Percentiles rank a stretch among this genome's conserved stretches.
These are phyloP conservation scores for Acer yangbiense DNA, from an alignment of 345 rosid genomes.

Conservation along the genomic window DNA sequence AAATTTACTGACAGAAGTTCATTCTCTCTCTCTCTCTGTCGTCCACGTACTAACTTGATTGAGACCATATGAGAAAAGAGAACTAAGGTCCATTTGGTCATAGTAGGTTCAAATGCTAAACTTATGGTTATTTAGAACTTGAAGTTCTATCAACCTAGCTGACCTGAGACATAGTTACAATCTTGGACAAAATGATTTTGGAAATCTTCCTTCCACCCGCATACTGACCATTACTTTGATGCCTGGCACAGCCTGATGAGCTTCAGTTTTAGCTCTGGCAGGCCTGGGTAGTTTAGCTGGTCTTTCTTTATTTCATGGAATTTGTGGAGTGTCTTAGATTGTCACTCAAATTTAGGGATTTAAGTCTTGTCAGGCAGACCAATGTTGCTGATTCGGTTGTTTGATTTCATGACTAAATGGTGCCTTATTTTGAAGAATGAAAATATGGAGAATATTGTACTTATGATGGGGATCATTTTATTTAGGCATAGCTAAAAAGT, in stretches of 20 bases:
- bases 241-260: constrained; percentile 2
- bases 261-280: not conserved
- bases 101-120: not conserved
- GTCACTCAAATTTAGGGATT: not conserved
- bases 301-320: not conserved
- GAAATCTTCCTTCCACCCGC: not conserved
- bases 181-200: not conserved
- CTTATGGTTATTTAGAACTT: constrained; percentile 20
- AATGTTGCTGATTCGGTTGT: not conserved
- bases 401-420: not conserved
- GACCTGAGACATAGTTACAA: not conserved
- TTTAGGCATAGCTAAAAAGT: too few species aligned
- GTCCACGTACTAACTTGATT: not conserved
- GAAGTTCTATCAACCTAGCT: not conserved
- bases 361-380: constrained; percentile 1
- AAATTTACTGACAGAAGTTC: not conserved
- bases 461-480: not conserved
- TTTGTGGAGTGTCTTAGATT: not conserved
- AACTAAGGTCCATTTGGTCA: not conserved
- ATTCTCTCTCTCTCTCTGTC: not conserved
- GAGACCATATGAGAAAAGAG: not conserved
- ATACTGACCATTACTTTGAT: not conserved
- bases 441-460: not conserved
- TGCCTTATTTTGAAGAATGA: constrained; percentile 1
- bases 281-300: not conserved